Percentiles rank a stretch among this genome's conserved stretches.
These are phyloP conservation scores for Spencermartinsiella europaea DNA, from an alignment of 805 yeast species.

Conservation along the genomic window DNA sequence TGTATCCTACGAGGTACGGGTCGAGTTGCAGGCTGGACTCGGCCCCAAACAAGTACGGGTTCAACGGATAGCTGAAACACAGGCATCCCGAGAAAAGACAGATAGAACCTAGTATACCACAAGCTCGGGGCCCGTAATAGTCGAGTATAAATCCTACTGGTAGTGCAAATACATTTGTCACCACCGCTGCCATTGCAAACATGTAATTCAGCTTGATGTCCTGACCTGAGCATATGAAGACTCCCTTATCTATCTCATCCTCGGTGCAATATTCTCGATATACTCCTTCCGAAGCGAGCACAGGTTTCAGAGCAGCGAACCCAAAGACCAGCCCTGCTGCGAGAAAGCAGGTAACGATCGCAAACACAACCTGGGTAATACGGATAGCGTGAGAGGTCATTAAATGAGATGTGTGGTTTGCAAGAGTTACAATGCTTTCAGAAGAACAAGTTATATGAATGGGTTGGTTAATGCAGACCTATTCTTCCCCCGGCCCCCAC, in stretches of 20 bases:
- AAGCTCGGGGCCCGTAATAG: constrained; percentile 69
- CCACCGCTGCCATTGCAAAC: constrained; percentile 82
- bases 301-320: constrained; percentile 89
- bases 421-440: too few species aligned
- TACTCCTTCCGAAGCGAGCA: constrained; percentile 70
- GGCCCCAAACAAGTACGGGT: constrained; percentile 43
- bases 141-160: constrained; percentile 80
- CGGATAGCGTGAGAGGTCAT: neutral
- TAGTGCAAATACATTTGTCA: constrained; percentile 77
- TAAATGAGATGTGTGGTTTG: neutral
- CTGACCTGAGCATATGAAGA: constrained; percentile 57
- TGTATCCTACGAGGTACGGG: constrained; percentile 69
- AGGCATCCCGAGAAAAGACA: constrained; percentile 34
- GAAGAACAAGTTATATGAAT: too few species aligned
- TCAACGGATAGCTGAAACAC: constrained; percentile 40
- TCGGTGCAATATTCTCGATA: constrained; percentile 57
- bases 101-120: constrained; percentile 69
- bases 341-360: constrained; percentile 78
- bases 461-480: too few species aligned
- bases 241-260: constrained; percentile 21
- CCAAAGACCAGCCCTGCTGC: constrained; percentile 96
- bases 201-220: constrained; percentile 76
- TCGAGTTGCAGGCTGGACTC: constrained; percentile 40
- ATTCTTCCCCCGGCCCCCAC: too few species aligned
- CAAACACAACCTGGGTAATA: constrained; percentile 57